A percentile compares a stretch with the other conserved stretches of the same genome.
phyloP scores from a whole-genome alignment of 768 basidiomycete genomes.

The Rubroboletus satanas region DNA sequence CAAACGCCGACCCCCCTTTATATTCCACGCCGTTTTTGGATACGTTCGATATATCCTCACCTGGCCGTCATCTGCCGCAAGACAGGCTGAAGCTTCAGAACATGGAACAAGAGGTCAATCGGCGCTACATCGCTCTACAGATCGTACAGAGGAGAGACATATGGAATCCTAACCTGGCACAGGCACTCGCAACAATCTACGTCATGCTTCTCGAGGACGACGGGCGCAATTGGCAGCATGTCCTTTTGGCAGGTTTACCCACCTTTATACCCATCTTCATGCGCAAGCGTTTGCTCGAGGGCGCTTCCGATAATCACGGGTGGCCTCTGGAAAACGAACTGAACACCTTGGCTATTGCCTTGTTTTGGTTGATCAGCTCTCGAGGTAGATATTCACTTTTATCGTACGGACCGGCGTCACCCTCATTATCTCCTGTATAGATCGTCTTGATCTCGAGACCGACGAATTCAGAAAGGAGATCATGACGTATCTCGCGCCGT shows the following conservation, averaged over 20 bases:
- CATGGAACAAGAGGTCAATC: conserved; percentile 43
- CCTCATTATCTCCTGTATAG: conserved; percentile 6
- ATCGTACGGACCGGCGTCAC: neutral
- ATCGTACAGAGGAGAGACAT: conserved; percentile 39
- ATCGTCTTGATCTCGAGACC: conserved; percentile 32
- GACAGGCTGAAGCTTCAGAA: conserved; percentile 26
- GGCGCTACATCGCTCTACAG: conserved; percentile 43
- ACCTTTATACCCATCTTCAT: conserved; percentile 40
- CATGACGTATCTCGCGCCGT: conserved; percentile 39
- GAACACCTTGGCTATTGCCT: conserved; percentile 44
- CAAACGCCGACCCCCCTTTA: conserved; percentile 30
- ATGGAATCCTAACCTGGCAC: conserved; percentile 35
- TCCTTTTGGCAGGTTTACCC: conserved; percentile 42
- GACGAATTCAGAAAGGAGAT: conserved; percentile 31
- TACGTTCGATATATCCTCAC: conserved; percentile 48
- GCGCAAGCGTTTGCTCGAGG: conserved; percentile 37
- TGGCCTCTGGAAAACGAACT: conserved; percentile 48
- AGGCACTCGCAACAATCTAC: conserved; percentile 51
- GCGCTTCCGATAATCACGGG: conserved; percentile 36
- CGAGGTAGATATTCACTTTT: conserved; percentile 7
- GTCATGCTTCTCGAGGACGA: conserved; percentile 58
- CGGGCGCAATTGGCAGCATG: conserved; percentile 45
- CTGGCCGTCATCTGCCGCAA: conserved; percentile 36
- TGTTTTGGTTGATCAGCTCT: conserved; percentile 48
- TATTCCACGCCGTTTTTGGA: conserved; percentile 39